Evolutionary conservation across 1,139 yeast species (phyloP), one percentile per base, ranked within the genome.

Genomic region (Hyphopichia fennica): DNA sequence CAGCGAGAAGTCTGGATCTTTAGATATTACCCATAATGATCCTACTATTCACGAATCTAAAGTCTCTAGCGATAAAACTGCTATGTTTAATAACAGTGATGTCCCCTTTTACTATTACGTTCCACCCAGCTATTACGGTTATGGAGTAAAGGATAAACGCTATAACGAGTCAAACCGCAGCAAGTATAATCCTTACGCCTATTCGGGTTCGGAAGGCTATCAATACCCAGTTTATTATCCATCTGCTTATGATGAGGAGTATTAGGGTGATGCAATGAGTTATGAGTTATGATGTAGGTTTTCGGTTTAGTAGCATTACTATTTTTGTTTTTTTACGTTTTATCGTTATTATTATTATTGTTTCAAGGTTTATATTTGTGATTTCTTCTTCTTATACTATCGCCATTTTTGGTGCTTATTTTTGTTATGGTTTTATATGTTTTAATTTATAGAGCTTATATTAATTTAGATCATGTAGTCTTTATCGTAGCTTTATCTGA

Each of bases 61-160:
- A 14, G 18, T 6, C 7, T 14, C 16, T 3, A n/a, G 18, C 13
- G 18, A 29, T 4, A 14, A n/a, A 29, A n/a, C 32, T 10, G 7
- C 18, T n/a, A 20, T 20, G 3, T 2, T 20, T 17, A 35, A 25
- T 13, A 43, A 34, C 19, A 40, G 38, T n/a, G 44, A 42, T 28
- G 45, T 49, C 14, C 61, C 63, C 8, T 57, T 53, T 36, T 61
- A 54, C 41, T 59, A 57, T 45, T 59, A 58, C 43, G 49, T 60
- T 20, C 65, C 65, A 17, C 37, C 37, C 11, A 25, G 11, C 28
- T 25, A 25, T 25, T 25, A 25, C 13, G 13, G 13, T 11, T 25
- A 25, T 25, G 28, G 28, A 9, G 13, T 25, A 4, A 11, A n/a
- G 4, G 11, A 10, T 10, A n/a, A n/a, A 8, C 4, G 28, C 9